These are phyloP conservation scores for Nidularia pulvinata DNA, from an alignment of 768 basidiomycete genomes.

Conservation along the genomic window DNA sequence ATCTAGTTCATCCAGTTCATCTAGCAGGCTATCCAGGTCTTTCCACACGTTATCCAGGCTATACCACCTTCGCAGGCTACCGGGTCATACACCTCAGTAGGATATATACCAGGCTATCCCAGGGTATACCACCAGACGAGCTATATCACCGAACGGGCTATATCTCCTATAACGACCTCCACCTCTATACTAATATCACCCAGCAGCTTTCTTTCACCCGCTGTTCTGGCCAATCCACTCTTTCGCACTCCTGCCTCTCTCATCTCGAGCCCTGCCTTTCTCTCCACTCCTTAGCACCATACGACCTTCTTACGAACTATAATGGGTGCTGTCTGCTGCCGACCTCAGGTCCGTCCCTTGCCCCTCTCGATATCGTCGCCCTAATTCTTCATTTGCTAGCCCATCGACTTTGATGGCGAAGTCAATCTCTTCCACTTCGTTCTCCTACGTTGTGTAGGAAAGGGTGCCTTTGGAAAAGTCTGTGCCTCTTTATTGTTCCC, in stretches of 20 bases:
- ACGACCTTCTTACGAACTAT: constrained; percentile 28
- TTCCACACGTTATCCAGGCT: no score
- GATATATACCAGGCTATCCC: no score
- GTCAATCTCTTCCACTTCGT: constrained; percentile 98
- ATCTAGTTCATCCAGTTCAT: no score
- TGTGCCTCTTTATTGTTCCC: constrained; percentile 11
- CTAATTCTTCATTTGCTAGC: constrained; percentile 40
- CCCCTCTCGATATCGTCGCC: neutral
- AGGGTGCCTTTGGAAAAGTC: constrained; percentile 99
- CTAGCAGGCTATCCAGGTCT: no score
- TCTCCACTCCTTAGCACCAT: constrained; percentile 4
- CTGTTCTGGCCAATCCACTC: neutral
- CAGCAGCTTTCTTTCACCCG: neutral
- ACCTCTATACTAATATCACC: neutral
- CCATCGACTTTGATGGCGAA: constrained; percentile 94
- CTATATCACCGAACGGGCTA: no score
- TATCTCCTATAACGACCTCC: no score
- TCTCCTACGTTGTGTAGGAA: constrained; percentile 94
- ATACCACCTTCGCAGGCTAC: no score
- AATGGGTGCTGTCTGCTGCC: constrained; percentile 89
- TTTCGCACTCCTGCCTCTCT: neutral
- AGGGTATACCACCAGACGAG: no score
- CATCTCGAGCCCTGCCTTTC: constrained; percentile 3
- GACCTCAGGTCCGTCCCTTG: constrained; percentile 59
- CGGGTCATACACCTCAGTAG: no score